Evolutionary conservation across 2,329 filamentous ascomycete genomes (phyloP).

Genomic region (Fusarium sp.): DNA sequence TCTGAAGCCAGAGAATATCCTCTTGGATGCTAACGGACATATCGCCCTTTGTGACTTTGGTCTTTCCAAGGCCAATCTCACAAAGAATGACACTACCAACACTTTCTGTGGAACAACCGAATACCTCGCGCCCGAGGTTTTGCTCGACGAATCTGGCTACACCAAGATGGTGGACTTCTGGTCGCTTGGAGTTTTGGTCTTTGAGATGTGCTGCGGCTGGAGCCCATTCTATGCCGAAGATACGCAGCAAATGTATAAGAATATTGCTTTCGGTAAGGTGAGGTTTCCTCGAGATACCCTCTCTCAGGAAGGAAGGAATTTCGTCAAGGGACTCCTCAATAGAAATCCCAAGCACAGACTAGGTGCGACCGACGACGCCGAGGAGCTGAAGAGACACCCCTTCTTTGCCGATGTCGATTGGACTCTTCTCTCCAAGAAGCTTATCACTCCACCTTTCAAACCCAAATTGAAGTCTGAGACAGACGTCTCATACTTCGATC

Average conservation of each 20-base stretch:
- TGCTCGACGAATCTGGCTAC: slow-evolving; percentile 95
- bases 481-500: slow-evolving; percentile 98
- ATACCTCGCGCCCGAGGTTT: slow-evolving; percentile 93
- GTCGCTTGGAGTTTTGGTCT: slow-evolving; percentile 96
- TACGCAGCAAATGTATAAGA: slow-evolving; percentile 99
- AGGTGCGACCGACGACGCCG: slow-evolving; percentile 89
- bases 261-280: slow-evolving; percentile 99
- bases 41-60: slow-evolving; percentile 98
- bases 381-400: slow-evolving; percentile 91
- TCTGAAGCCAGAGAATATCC: slow-evolving; percentile 96
- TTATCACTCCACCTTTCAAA: slow-evolving; percentile 96
- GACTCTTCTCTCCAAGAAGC: slow-evolving; percentile 87
- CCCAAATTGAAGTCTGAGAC: slow-evolving; percentile 95
- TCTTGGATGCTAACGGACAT: slow-evolving; percentile 96
- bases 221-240: slow-evolving; percentile 99
- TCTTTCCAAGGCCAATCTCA: slow-evolving; percentile 95
- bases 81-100: slow-evolving; percentile 97
- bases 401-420: slow-evolving; percentile 97
- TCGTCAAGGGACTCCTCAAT: slow-evolving; percentile 97
- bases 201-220: slow-evolving; percentile 99
- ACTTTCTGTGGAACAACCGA: slow-evolving; percentile 99
- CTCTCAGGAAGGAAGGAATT: slow-evolving; percentile 94
- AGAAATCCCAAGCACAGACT: slow-evolving; percentile 96
- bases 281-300: slow-evolving; percentile 94
- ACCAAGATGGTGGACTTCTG: slow-evolving; percentile 99